Conservation (phyloP, 2,329 filamentous ascomycete genomes). For the Cercospora sojina region DNA sequence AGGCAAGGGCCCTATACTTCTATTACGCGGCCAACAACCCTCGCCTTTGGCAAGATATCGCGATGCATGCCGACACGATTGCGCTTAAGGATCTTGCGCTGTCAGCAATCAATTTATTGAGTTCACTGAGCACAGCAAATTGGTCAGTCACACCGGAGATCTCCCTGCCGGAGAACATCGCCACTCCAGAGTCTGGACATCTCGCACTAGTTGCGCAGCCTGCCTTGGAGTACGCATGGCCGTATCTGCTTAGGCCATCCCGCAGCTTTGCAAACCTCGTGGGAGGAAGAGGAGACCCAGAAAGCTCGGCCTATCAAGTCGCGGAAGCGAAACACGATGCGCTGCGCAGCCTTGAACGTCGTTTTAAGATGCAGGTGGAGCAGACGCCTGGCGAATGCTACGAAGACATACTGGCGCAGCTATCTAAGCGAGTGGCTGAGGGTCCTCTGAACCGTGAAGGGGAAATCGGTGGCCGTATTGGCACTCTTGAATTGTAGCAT, state of each 20-base stretch:
- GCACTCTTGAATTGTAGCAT: conserved; percentile 45
- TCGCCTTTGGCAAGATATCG: conserved; percentile 53
- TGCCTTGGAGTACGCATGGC: conserved; percentile 52
- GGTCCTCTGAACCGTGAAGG: conserved; percentile 45
- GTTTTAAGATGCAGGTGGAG: conserved; percentile 42
- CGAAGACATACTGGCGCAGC: conserved; percentile 44
- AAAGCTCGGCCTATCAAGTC: conserved; percentile 58
- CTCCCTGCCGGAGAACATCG: conserved; percentile 41
- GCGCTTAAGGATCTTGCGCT: conserved; percentile 58
- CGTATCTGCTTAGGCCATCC: conserved; percentile 58
- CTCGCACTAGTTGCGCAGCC: conserved; percentile 55
- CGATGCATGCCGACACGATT: conserved; percentile 55
- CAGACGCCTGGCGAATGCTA: conserved; percentile 35
- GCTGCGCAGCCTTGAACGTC: conserved; percentile 50
- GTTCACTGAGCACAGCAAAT: conserved; percentile 54
- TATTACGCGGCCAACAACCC: conserved; percentile 54
- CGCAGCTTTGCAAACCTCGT: conserved; percentile 59
- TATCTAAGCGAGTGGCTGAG: conserved; percentile 44
- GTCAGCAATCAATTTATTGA: conserved; percentile 54
- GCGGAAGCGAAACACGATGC: conserved; percentile 59
- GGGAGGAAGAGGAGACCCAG: conserved; percentile 56
- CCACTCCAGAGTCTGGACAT: conserved; percentile 44
- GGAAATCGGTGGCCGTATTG: conserved; percentile 47
- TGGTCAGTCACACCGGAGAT: conserved; percentile 46
- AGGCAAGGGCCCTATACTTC: conserved; percentile 56